Evolutionary conservation across 306 rosid species (phyloP).

Genomic region (Psophocarpus tetragonolobus): DNA sequence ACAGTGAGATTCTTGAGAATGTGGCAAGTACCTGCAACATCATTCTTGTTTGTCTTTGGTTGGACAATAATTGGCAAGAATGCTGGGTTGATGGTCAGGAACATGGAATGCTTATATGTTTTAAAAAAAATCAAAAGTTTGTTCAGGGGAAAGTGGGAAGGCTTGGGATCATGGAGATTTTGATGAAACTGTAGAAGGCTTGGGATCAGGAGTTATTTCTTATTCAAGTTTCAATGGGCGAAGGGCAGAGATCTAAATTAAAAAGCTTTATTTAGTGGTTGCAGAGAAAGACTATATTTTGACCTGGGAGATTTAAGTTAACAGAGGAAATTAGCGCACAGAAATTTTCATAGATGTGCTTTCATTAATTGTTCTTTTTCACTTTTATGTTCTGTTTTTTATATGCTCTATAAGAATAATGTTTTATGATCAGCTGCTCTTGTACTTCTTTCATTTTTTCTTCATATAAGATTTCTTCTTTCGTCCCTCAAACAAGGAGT

Average conservation of each 20-base stretch:
- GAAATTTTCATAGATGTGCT: neutral
- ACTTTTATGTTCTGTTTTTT: neutral
- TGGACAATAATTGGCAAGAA: neutral
- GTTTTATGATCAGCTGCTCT: neutral
- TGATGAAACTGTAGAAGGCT: neutral
- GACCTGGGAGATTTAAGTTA: neutral
- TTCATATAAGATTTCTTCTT: neutral
- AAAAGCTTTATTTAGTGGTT: neutral
- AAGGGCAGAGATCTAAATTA: neutral
- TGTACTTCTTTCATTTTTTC: neutral
- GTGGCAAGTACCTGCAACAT: neutral
- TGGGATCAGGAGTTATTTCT: neutral
- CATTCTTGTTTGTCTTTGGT: neutral
- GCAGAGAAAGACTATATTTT: too few species aligned
- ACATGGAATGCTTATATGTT: neutral
- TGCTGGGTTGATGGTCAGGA: neutral
- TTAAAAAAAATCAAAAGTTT: neutral
- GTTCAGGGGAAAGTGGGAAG: neutral
- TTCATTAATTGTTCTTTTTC: neutral
- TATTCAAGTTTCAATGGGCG: neutral
- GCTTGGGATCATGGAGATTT: neutral
- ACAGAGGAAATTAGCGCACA: neutral
- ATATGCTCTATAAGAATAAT: neutral
- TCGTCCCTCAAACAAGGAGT: neutral
- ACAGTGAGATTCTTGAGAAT: neutral